phyloP scores from a whole-genome alignment of 305 asterid genomes.

The Fraxinus nigra region DNA sequence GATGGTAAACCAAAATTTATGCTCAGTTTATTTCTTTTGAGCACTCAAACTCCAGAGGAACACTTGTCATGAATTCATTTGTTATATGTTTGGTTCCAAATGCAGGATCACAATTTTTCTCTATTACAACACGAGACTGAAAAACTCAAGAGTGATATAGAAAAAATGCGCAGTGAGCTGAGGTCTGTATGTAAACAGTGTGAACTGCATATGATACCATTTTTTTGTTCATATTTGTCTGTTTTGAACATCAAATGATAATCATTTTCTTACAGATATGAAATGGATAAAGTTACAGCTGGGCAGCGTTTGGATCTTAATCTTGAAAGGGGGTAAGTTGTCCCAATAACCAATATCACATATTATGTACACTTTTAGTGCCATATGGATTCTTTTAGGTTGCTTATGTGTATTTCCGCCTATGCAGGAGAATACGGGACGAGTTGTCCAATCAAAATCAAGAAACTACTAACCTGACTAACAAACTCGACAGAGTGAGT shows the following conservation, averaged over 20 bases:
- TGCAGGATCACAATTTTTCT: slow-evolving; percentile 88
- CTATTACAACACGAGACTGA: slow-evolving; percentile 82
- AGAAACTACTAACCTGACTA: slow-evolving; percentile 82
- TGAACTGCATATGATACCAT: background rate
- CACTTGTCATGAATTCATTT: slow-evolving; percentile 8
- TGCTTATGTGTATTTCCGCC: background rate
- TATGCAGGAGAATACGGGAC: slow-evolving; percentile 88
- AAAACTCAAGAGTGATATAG: slow-evolving; percentile 76
- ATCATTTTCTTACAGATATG: slow-evolving; percentile 57
- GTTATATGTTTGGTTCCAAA: slow-evolving; percentile 19
- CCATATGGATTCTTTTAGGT: background rate
- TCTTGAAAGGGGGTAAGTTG: slow-evolving; percentile 80
- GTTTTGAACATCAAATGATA: slow-evolving; percentile 9
- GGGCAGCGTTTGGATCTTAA: slow-evolving; percentile 94
- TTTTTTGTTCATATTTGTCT: slow-evolving; percentile 1
- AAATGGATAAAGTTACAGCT: slow-evolving; percentile 90
- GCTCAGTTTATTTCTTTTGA: background rate
- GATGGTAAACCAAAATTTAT: background rate
- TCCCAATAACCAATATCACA: background rate
- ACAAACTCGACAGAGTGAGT: slow-evolving; percentile 88
- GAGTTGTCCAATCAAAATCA: slow-evolving; percentile 81
- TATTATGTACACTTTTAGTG: background rate
- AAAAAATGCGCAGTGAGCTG: slow-evolving; percentile 85
- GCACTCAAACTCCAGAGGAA: slow-evolving; percentile 10
- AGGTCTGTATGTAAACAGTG: slow-evolving; percentile 42